These are phyloP conservation scores for Phytophthora fragariae DNA, from an alignment of 352 stramenopile genomes.

Conservation along the genomic window DNA sequence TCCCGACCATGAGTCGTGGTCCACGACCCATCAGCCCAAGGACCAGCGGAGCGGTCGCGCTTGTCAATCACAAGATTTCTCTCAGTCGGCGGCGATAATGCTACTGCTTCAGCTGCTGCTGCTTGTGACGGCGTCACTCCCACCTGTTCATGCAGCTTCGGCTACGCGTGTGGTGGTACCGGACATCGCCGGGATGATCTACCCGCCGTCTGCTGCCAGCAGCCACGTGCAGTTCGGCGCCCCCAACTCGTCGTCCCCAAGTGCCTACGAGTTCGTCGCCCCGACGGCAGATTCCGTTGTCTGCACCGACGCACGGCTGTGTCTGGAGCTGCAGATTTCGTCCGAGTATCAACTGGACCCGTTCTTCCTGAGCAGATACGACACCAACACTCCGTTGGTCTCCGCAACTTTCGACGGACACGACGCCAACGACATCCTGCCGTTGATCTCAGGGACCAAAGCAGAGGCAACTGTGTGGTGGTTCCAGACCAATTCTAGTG, in stretches of 20 bases:
- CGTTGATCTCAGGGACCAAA: conserved; percentile 22
- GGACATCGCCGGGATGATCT: conserved; percentile 48
- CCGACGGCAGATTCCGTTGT: background rate
- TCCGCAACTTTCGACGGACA: conserved; percentile 40
- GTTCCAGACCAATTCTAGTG: conserved; percentile 32
- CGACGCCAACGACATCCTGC: conserved; percentile 17
- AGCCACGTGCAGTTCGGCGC: conserved; percentile 27
- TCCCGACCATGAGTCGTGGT: too few relatives aligned
- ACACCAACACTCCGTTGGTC: conserved; percentile 21
- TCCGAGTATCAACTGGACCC: conserved; percentile 39
- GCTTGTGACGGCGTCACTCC: background rate
- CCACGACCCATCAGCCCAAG: background rate
- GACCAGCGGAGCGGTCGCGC: background rate
- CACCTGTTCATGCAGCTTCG: background rate
- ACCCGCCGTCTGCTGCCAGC: conserved; percentile 25
- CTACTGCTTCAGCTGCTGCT: background rate
- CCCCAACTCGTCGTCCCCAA: conserved; percentile 1
- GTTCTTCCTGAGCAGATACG: conserved; percentile 42
- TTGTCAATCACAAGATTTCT: conserved; percentile 10
- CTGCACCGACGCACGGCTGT: conserved; percentile 23
- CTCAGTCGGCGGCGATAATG: background rate
- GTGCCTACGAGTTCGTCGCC: conserved; percentile 21
- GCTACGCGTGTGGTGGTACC: conserved; percentile 15
- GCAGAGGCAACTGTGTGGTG: conserved; percentile 33
- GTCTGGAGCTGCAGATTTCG: conserved; percentile 39